Percentiles rank a stretch among this genome's conserved stretches.
phyloP scores from a whole-genome alignment of 345 rosid species.

The Lepidium sativum region DNA sequence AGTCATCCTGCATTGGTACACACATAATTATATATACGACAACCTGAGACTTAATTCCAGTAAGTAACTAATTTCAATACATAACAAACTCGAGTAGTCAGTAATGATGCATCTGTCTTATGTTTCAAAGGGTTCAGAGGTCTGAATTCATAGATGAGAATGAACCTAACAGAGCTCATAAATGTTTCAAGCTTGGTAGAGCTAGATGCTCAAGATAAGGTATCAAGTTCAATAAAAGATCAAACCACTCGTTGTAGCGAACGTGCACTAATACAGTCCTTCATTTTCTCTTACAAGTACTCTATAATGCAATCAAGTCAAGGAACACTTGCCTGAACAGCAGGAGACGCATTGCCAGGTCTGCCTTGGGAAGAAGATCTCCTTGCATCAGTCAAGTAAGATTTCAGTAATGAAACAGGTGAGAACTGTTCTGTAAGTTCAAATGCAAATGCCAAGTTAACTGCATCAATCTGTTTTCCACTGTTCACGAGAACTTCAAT shows the following conservation, averaged over 20 bases:
- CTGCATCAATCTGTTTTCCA: constrained; percentile 97
- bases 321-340: constrained; percentile 50
- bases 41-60: too few relatives aligned
- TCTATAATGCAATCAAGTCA: neutral
- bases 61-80: too few relatives aligned
- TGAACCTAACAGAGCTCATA: neutral
- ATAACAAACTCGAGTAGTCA: too few relatives aligned
- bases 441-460: constrained; percentile 95
- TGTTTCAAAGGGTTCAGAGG: neutral
- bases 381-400: constrained; percentile 76
- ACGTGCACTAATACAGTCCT: neutral
- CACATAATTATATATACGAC: neutral
- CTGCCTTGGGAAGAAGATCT: constrained; percentile 56
- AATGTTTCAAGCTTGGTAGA: neutral
- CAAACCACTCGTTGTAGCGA: neutral
- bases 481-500: constrained; percentile 69
- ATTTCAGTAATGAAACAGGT: constrained; percentile 70
- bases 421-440: constrained; percentile 73
- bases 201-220: neutral
- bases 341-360: constrained; percentile 52
- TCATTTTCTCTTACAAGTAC: neutral
- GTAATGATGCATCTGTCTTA: neutral
- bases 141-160: neutral
- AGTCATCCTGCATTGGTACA: constrained; percentile 50
- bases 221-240: neutral